phyloP scores from a whole-genome alignment of 2,329 filamentous ascomycete genomes.

The Paecilomyces formosus region DNA sequence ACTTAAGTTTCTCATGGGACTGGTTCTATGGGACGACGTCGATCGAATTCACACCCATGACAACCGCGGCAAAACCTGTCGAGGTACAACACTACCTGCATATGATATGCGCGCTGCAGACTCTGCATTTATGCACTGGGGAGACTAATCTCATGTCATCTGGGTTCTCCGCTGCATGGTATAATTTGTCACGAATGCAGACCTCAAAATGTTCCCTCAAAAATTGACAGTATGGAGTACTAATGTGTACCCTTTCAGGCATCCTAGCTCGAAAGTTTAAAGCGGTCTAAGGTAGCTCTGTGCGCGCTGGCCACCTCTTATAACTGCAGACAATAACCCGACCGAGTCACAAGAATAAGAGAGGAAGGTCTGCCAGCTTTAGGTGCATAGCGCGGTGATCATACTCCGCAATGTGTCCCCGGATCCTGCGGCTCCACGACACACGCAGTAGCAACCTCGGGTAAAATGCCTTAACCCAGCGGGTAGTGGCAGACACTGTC shows the following conservation, averaged over 20 bases:
- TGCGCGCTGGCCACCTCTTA: background rate
- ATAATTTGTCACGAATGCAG: background rate
- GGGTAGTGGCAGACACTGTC: too few species aligned
- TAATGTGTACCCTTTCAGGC: background rate
- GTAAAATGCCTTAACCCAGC: too few species aligned
- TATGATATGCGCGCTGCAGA: background rate
- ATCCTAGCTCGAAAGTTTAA: background rate
- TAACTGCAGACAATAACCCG: background rate
- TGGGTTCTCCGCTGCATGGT: background rate
- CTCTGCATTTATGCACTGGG: background rate
- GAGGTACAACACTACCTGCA: background rate
- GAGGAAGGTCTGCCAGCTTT: background rate
- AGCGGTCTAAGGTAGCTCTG: background rate
- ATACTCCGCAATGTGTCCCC: background rate
- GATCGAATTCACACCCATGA: background rate
- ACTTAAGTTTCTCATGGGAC: too few species aligned
- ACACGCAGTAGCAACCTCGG: too few species aligned
- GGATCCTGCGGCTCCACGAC: too few species aligned
- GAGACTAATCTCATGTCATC: background rate
- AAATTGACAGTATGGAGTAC: background rate
- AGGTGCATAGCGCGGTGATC: background rate
- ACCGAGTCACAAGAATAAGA: background rate
- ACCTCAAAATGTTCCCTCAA: background rate
- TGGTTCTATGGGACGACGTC: background rate
- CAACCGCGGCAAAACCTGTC: background rate